These are phyloP conservation scores for Entomortierella parvispora DNA, from an alignment of 192 early-diverging fungal species.

Conservation along the genomic window DNA sequence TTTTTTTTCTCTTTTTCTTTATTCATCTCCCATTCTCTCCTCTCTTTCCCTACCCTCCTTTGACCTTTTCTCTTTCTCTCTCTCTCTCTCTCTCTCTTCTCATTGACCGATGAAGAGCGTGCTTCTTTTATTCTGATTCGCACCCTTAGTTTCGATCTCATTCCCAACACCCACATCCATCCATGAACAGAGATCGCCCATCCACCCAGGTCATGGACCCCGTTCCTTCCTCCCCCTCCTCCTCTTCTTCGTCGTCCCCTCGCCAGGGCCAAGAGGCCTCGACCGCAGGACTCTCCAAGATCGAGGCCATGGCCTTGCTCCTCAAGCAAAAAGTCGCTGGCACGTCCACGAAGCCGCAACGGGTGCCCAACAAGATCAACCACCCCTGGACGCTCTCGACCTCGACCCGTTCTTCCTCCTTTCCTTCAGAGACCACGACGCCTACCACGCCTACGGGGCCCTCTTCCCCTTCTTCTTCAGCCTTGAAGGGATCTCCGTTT, in stretches of 20 bases:
- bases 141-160: too few species aligned
- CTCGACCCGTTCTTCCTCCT: slow-evolving; percentile 20
- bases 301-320: slow-evolving; percentile 40
- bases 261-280: not conserved
- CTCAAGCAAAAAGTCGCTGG: slow-evolving; percentile 51
- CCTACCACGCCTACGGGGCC: slow-evolving; percentile 3
- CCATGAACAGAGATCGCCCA: slow-evolving; percentile 37
- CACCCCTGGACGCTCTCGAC: slow-evolving; percentile 18
- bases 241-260: not conserved
- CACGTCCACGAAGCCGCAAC: slow-evolving; percentile 29
- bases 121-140: too few species aligned
- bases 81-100: not conserved
- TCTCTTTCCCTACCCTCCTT: not conserved
- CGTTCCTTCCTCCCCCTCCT: slow-evolving; percentile 1
- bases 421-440: too few species aligned
- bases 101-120: too few species aligned
- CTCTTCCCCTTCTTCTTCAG: not conserved
- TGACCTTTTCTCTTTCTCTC: not conserved
- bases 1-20: not conserved
- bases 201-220: slow-evolving; percentile 25
- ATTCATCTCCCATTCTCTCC: not conserved
- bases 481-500: too few species aligned
- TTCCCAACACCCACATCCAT: not conserved
- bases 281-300: slow-evolving; percentile 33
- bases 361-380: slow-evolving; percentile 41